These are phyloP conservation scores for Aphanomyces euteiches DNA, from an alignment of 352 stramenopile species.

Conservation along the genomic window DNA sequence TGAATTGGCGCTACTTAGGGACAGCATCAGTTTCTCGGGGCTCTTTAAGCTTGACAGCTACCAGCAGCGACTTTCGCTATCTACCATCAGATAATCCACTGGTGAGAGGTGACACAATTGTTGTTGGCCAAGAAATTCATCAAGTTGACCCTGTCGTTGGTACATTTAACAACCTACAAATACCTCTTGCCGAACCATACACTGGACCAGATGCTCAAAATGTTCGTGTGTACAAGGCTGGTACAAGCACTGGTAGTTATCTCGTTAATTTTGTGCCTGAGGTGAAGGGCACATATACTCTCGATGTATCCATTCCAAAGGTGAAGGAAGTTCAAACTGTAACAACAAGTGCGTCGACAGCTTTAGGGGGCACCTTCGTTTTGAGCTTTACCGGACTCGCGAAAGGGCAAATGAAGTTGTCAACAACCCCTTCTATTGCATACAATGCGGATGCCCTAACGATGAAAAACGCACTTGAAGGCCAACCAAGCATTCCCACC, in stretches of 20 bases:
- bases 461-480: constrained; percentile 62
- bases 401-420: constrained; percentile 12
- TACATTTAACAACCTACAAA: constrained; percentile 46
- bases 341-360: constrained; percentile 42
- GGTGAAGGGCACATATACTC: constrained; percentile 85
- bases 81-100: constrained; percentile 43
- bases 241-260: constrained; percentile 66
- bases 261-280: constrained; percentile 83
- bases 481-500: constrained; percentile 49
- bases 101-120: constrained; percentile 70
- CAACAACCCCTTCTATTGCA: constrained; percentile 51
- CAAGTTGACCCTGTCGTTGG: constrained; percentile 52
- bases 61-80: constrained; percentile 42
- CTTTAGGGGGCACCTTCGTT: constrained; percentile 60
- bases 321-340: constrained; percentile 76
- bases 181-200: constrained; percentile 74
- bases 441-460: constrained; percentile 42
- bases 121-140: constrained; percentile 75
- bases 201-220: constrained; percentile 49
- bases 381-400: constrained; percentile 44
- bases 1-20: constrained; percentile 65
- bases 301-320: constrained; percentile 77
- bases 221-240: constrained; percentile 66
- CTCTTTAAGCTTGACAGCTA: constrained; percentile 39
- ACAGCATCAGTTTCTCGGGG: constrained; percentile 47